These are phyloP conservation scores for Jimgerdemannia flammicorona DNA, from an alignment of 192 early-diverging fungal species.

Conservation along the genomic window DNA sequence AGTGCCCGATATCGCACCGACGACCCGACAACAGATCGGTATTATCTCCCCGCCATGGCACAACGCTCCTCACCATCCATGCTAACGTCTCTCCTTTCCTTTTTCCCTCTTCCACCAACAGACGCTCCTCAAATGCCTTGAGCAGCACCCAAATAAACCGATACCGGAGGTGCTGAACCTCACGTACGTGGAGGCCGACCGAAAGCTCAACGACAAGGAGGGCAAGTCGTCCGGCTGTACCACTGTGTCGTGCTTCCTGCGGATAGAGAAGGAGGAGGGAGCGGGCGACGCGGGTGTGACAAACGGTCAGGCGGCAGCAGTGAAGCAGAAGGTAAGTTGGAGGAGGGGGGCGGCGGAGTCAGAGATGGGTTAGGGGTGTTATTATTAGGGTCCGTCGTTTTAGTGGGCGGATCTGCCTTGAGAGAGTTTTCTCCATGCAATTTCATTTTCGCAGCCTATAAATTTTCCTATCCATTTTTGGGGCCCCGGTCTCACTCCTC, in stretches of 20 bases:
- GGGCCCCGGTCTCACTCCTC: background rate
- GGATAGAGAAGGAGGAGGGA: constrained; percentile 29
- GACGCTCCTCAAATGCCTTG: constrained; percentile 64
- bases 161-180: constrained; percentile 81
- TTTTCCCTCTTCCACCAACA: constrained; percentile 20
- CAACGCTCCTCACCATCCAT: background rate
- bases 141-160: constrained; percentile 46
- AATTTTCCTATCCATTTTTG: background rate
- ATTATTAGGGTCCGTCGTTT: background rate
- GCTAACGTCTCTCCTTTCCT: background rate
- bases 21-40: no score
- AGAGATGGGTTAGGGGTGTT: background rate
- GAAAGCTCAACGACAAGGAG: constrained; percentile 71
- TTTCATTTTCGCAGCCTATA: background rate
- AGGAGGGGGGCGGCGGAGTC: background rate
- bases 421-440: background rate
- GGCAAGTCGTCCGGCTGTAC: constrained; percentile 90
- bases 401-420: background rate
- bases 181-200: constrained; percentile 81
- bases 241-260: constrained; percentile 77
- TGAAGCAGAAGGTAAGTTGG: background rate
- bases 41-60: no score
- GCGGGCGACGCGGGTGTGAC: background rate
- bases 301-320: background rate
- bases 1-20: no score